Evolutionary conservation across 73 alveolate genomes (phyloP).

Genomic region (Breviolum minutum): DNA sequence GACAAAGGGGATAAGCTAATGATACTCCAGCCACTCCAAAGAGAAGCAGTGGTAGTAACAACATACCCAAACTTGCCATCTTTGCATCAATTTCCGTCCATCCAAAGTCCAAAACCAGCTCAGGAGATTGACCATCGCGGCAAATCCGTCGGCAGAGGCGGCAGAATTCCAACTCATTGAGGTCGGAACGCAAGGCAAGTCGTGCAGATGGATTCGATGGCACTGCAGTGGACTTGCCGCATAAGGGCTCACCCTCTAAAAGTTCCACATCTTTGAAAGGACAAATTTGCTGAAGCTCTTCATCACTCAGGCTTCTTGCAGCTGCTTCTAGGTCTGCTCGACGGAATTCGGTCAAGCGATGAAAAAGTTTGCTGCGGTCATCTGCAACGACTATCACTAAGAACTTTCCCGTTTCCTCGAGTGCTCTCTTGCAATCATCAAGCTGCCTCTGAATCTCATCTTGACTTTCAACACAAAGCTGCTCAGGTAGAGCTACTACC

Average conservation of each 20-base stretch:
- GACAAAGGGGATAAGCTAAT: background rate
- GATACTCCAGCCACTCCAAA: slow-evolving; percentile 10
- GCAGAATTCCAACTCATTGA: slow-evolving; percentile 9
- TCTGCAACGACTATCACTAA: slow-evolving; percentile 8
- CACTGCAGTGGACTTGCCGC: background rate
- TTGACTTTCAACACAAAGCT: background rate
- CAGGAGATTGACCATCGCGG: slow-evolving; percentile 15
- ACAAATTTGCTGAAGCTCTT: background rate
- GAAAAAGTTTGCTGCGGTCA: background rate
- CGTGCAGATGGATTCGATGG: background rate
- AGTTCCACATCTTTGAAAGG: background rate
- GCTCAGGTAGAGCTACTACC: slow-evolving; percentile 5
- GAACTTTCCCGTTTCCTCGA: background rate
- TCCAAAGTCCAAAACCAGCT: slow-evolving; percentile 9
- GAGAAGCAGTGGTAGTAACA: slow-evolving; percentile 5
- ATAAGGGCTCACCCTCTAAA: background rate
- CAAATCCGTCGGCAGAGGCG: slow-evolving; percentile 18
- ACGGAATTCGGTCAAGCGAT: slow-evolving; percentile 20
- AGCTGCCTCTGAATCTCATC: background rate
- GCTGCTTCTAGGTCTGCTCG: background rate
- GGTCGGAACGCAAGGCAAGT: background rate
- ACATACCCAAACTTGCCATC: background rate
- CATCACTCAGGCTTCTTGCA: background rate
- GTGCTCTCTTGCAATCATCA: background rate
- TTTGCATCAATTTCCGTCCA: slow-evolving; percentile 22